Base-by-base conservation (phyloP, 495 filamentous ascomycete genomes). In the Talaromyces borbonicus region DNA sequence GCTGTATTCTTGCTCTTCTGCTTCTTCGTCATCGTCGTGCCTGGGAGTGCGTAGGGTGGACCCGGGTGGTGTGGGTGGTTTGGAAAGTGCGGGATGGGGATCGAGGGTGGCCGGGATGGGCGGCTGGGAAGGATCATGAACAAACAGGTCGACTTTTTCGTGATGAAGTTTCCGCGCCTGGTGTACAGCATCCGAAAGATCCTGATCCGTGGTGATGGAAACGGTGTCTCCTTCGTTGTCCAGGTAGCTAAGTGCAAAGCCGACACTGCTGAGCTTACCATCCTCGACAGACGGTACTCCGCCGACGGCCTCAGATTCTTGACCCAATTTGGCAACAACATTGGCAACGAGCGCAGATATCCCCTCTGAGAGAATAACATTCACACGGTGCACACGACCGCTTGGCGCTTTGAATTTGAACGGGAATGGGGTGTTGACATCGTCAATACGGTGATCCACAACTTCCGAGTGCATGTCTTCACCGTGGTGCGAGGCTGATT, bases 341-440 rank as follows among this genome's bases (percentile, higher is more conserved):
- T 73, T 80, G 20, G 75, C 64, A 25, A 97, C 81, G 29, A 99
- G 78, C 35, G 92, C 83, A 29, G 72, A 78, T 49, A 99, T 78
- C 46, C 92, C 92, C 37, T 83, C 77, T 31, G 83, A 75, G 8
- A 88, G 81, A 49, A 81, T 66, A 4, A 96, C 82, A 56, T 95
- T 92, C 7, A 97, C 71, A 30, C 93, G 80, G 63, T 97, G 93
- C 20, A 97, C 89, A 31, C 92, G 85, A 32, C 93, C 92, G 60
- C 87, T 92, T 12, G 93, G 92, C 3, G 92, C 90, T 69, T 99
- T 97, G 77, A 99, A 99, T 63, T 99, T 99, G 80, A 99, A 97
- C 19, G 90, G 78, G 67, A 97, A 99, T 0, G 92, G 86, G 8
- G 71, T 59, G 44, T 88, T 85, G 57, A 83, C 79, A 0, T 74